Conservation (phyloP, 1,284 basidiomycete species). For the Irpex lacteus region DNA sequence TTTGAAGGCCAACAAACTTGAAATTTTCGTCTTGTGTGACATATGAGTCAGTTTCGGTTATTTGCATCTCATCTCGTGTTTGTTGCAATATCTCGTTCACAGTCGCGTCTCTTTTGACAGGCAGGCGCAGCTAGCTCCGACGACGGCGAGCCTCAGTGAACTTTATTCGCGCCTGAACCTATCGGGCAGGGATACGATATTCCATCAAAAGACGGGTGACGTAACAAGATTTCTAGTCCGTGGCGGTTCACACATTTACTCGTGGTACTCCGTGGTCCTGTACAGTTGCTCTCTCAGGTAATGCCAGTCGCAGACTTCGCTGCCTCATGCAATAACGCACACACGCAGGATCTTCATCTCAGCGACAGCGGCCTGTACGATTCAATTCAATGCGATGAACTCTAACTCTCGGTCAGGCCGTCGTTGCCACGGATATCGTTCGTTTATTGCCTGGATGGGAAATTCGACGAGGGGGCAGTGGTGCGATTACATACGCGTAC, state of each 20-base stretch:
- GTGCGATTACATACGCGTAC: neutral
- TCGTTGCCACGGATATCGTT: neutral
- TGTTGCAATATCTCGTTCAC: neutral
- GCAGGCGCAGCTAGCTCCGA: neutral
- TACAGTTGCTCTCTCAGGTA: neutral
- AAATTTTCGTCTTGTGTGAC: too few relatives aligned
- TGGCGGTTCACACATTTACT: neutral
- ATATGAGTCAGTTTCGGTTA: neutral
- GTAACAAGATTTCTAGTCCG: neutral
- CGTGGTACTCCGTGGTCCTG: too few relatives aligned
- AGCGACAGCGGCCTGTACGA: too few relatives aligned
- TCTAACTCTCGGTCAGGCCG: neutral
- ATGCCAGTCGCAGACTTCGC: neutral
- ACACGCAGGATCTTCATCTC: too few relatives aligned
- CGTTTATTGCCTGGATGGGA: neutral
- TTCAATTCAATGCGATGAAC: neutral
- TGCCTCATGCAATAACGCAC: neutral
- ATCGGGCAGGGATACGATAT: neutral
- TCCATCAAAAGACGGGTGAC: neutral
- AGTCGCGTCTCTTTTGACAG: neutral
- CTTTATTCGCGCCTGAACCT: neutral
- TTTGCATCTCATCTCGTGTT: neutral
- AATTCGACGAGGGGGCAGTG: neutral
- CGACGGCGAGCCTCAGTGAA: neutral
- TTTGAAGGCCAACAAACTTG: too few relatives aligned